Evolutionary conservation across 192 early-diverging fungal species (phyloP).

Genomic region (Geosiphon pyriformis): DNA sequence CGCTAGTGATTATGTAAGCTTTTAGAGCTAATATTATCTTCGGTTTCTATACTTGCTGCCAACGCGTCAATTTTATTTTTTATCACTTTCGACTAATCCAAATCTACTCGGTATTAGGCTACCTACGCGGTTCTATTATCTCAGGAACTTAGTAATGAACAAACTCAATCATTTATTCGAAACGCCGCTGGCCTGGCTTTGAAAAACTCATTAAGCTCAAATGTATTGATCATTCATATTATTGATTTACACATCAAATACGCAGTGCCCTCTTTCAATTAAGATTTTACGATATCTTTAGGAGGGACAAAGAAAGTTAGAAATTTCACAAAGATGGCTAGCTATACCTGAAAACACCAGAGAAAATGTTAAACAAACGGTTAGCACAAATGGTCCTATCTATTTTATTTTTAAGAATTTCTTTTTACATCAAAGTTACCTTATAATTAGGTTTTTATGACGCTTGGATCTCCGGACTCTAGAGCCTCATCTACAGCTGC

Average conservation of each 20-base stretch:
- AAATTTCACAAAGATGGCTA: constrained; percentile 52
- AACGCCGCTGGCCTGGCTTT: constrained; percentile 82
- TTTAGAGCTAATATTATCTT: constrained; percentile 4
- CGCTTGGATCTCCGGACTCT: constrained; percentile 48
- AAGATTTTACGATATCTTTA: too few relatives aligned
- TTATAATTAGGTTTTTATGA: constrained; percentile 39
- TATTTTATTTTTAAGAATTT: constrained; percentile 10
- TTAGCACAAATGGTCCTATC: constrained; percentile 19
- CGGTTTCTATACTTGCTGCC: background rate
- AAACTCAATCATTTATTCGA: constrained; percentile 57
- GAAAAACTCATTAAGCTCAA: constrained; percentile 87
- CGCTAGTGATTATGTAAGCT: constrained; percentile 78
- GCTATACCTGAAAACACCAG: constrained; percentile 49
- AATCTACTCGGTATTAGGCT: constrained; percentile 52
- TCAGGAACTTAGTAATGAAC: constrained; percentile 81
- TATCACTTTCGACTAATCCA: too few relatives aligned
- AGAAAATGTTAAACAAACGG: constrained; percentile 65
- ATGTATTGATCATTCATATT: constrained; percentile 1
- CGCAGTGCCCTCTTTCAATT: background rate
- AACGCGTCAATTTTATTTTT: constrained; percentile 16
- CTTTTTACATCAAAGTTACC: background rate
- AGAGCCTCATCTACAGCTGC: constrained; percentile 64
- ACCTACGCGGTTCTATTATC: constrained; percentile 63
- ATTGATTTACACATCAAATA: constrained; percentile 6
- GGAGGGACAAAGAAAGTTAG: constrained; percentile 2